Evolutionary conservation across 371 early-diverging fungal genomes (phyloP).

Genomic region (Syncephalastrum racemosum): DNA sequence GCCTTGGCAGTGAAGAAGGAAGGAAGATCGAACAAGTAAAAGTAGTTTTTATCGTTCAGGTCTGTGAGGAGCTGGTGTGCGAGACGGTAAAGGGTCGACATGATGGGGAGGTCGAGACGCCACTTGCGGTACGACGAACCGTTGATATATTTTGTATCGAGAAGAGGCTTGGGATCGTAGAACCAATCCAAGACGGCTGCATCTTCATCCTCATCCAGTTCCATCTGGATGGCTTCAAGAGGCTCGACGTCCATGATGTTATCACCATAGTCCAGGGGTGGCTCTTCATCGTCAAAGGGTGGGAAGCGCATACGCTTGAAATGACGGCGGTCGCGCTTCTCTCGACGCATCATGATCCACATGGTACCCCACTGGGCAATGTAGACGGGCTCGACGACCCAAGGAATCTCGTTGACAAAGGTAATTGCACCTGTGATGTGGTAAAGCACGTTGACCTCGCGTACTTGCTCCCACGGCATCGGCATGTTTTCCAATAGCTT

Average conservation of each 20-base stretch:
- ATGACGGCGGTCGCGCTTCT: constrained; percentile 96
- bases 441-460: constrained; percentile 96
- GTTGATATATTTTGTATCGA: constrained; percentile 84
- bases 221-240: constrained; percentile 97
- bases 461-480: constrained; percentile 99
- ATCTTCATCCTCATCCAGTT: constrained; percentile 96
- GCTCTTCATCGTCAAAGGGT: constrained; percentile 98
- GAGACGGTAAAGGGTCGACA: constrained; percentile 93
- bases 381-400: constrained; percentile 95
- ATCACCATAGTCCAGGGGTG: constrained; percentile 97
- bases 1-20: constrained; percentile 97
- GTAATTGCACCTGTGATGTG: constrained; percentile 99
- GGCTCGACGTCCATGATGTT: constrained; percentile 97
- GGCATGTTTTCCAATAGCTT: constrained; percentile 99
- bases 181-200: constrained; percentile 93
- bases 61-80: constrained; percentile 94
- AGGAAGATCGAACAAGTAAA: constrained; percentile 93
- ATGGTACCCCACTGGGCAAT: constrained; percentile 98
- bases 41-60: constrained; percentile 93
- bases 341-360: constrained; percentile 99
- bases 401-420: constrained; percentile 96
- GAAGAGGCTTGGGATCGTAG: constrained; percentile 93
- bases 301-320: constrained; percentile 99
- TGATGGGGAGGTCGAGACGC: constrained; percentile 90
- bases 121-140: constrained; percentile 91